phyloP scores from a whole-genome alignment of 176 grass and related monocot species.

The Dendrocalamus sinicus region DNA sequence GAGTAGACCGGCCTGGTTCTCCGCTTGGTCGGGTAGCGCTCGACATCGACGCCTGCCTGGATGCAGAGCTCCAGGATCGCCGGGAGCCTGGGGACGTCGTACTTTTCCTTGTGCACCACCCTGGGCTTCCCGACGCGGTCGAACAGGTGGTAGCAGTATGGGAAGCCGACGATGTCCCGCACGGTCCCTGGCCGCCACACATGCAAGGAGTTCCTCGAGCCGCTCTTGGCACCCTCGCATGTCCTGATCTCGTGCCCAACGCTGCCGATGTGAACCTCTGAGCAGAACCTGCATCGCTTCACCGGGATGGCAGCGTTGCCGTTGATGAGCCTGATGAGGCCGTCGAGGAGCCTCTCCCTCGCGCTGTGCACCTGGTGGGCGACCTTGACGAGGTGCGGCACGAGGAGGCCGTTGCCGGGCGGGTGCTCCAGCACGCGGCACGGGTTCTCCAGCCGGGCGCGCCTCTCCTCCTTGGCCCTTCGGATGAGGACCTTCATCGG shows the following conservation, averaged over 20 bases:
- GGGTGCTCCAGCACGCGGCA: constrained; percentile 63
- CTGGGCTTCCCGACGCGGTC: constrained; percentile 64
- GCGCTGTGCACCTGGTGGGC: constrained; percentile 65
- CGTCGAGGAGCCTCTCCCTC: constrained; percentile 48
- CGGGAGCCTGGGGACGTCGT: constrained; percentile 50
- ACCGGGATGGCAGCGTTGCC: constrained; percentile 44
- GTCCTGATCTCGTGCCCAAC: constrained; percentile 64
- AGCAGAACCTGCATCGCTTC: constrained; percentile 62
- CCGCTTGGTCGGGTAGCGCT: constrained; percentile 62
- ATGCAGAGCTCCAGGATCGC: constrained; percentile 76
- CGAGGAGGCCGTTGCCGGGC: constrained; percentile 66
- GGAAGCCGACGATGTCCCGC: constrained; percentile 60
- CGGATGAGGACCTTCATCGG: constrained; percentile 69
- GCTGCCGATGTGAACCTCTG: constrained; percentile 61
- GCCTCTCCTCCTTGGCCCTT: constrained; percentile 67
- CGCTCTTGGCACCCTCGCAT: constrained; percentile 63
- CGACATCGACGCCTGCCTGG: constrained; percentile 63
- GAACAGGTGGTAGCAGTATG: constrained; percentile 78
- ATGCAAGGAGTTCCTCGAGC: constrained; percentile 69
- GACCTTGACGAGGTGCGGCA: constrained; percentile 57
- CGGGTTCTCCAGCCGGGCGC: constrained; percentile 51
- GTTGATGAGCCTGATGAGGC: constrained; percentile 54
- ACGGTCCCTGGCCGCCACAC: constrained; percentile 54
- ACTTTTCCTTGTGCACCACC: constrained; percentile 76
- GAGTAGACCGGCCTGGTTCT: constrained; percentile 64